Evolutionary conservation across 1,139 yeast genomes (phyloP), one percentile per base, ranked within the genome.

Genomic region (Kodamaea arcana): DNA sequence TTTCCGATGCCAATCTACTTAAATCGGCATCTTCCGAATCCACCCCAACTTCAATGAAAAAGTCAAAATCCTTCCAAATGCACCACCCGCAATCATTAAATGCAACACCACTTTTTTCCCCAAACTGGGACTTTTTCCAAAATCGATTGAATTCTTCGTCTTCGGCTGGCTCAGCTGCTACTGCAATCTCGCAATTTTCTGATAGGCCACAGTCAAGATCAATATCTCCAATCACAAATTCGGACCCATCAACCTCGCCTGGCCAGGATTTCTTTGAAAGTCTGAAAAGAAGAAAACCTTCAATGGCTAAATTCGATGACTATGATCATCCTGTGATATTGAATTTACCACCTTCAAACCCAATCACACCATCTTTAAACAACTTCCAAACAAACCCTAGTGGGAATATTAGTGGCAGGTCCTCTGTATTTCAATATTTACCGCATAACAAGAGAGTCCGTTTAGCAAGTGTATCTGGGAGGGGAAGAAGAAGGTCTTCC

Each of bases 401-500:
- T 3, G 33, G 33, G 14, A 32, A 29, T 24, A 18, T 27, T n/a
- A 35, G 35, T 25, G 29, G 36, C 14, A 24, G 39, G 15, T 38
- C 36, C 31, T 35, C 43, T n/a, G 32, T 42, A 34, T 69, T 73
- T 42, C 72, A 71, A 34, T 78, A 78, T 49, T 60, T 77, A 46
- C 72, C 78, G 1, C 77, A 71, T 40, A 71, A 66, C 32, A 74
- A 75, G 45, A 62, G 85, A 51, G 48, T 71, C 34, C 60, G 78
- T 42, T 51, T 78, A 29, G 65, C 69, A 8, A 56, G 54, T 31
- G 50, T 67, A 35, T 55, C 51, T 29, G 53, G 48, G 14, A 65
- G 58, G n/a, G 43, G 61, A 3, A 62, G 83, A 37, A 60, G 84
- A 35, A 62, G 80, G 35, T 75, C 83, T 0, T 78, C 86, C 0